These are phyloP conservation scores for Aspergillus nomiae DNA, from an alignment of 2,329 filamentous ascomycete genomes.

Conservation along the genomic window DNA sequence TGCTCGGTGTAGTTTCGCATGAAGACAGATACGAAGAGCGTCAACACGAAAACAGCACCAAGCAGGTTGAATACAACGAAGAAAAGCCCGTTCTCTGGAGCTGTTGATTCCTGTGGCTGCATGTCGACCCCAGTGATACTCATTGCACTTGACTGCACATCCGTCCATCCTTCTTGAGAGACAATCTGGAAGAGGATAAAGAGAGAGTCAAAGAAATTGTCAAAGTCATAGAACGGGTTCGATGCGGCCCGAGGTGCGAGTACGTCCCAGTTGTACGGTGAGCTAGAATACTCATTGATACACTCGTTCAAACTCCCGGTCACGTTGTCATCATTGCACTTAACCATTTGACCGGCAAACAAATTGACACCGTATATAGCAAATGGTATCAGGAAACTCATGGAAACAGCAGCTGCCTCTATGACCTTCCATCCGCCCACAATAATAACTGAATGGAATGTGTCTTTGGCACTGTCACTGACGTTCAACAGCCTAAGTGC, in stretches of 20 bases:
- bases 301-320: constrained; percentile 67
- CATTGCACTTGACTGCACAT: constrained; percentile 85
- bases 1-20: constrained; percentile 99
- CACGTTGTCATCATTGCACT: constrained; percentile 73
- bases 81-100: constrained; percentile 86
- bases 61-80: constrained; percentile 96
- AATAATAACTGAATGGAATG: constrained; percentile 95
- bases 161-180: constrained; percentile 96
- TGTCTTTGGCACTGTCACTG: constrained; percentile 91
- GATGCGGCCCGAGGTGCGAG: constrained; percentile 77
- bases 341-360: constrained; percentile 78
- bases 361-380: constrained; percentile 94
- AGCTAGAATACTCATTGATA: constrained; percentile 76
- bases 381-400: constrained; percentile 93
- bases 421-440: constrained; percentile 93
- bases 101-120: constrained; percentile 70
- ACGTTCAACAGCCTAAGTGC: constrained; percentile 90
- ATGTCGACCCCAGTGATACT: constrained; percentile 74
- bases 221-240: constrained; percentile 88
- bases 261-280: constrained; percentile 81
- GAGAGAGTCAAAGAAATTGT: constrained; percentile 88
- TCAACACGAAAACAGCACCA: constrained; percentile 93
- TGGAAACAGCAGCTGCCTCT: constrained; percentile 82
- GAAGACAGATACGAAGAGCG: constrained; percentile 96
- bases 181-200: constrained; percentile 99